Evolutionary conservation across 1,284 basidiomycete species (phyloP).

Genomic region (Thecaphora frezii): DNA sequence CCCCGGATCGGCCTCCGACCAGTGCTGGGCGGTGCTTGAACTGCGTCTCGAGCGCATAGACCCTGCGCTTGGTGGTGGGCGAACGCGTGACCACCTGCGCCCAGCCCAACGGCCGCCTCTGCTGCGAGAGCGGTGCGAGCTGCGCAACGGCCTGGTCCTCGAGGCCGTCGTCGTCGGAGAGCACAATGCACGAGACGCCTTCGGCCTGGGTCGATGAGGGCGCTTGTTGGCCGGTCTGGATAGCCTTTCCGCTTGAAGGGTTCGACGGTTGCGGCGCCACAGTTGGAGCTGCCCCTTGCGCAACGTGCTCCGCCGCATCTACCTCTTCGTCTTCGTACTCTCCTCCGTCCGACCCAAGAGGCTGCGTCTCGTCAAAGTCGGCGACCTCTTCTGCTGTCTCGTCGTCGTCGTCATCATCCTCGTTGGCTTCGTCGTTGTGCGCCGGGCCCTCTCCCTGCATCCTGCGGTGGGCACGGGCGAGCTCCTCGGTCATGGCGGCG

Average conservation of each 20-base stretch:
- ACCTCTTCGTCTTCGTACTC: slow-evolving; percentile 3
- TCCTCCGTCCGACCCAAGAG: neutral
- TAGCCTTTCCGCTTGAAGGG: no score
- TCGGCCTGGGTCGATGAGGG: no score
- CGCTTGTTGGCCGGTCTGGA: no score
- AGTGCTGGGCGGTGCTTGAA: neutral
- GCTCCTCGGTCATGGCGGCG: slow-evolving; percentile 10
- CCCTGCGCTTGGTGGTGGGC: slow-evolving; percentile 22
- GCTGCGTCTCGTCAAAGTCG: neutral
- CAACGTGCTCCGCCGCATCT: no score
- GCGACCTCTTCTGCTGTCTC: neutral
- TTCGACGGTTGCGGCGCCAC: no score
- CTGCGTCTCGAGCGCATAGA: slow-evolving; percentile 37
- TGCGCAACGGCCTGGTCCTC: neutral
- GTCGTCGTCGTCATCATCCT: no score
- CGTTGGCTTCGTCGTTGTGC: neutral
- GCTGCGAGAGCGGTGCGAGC: neutral
- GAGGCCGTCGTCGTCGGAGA: neutral
- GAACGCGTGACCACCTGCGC: slow-evolving; percentile 11
- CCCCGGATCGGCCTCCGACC: no score
- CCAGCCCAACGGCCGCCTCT: neutral
- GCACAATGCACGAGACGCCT: neutral
- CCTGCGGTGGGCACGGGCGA: slow-evolving; percentile 15
- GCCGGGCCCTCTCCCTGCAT: slow-evolving; percentile 7
- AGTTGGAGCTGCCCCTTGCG: no score